These are phyloP conservation scores for Monilinia fructigena DNA, from an alignment of 2,329 filamentous ascomycete genomes.

Conservation along the genomic window DNA sequence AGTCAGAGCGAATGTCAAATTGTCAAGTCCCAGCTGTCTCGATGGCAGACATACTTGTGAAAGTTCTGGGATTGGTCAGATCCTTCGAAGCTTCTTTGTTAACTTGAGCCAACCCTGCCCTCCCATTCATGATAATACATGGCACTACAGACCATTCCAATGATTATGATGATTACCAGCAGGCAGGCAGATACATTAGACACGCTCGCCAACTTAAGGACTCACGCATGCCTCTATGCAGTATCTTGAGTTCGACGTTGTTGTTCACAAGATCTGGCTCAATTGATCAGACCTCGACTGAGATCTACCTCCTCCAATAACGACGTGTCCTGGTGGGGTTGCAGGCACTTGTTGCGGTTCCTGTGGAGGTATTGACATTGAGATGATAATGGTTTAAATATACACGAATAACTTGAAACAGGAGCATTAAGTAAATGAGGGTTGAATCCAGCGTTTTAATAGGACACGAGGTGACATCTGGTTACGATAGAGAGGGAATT, in stretches of 20 bases:
- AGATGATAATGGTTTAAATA: constrained; percentile 14
- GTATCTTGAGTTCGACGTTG: constrained; percentile 4
- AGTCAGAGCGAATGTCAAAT: constrained; percentile 8
- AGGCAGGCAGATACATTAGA: constrained; percentile 26
- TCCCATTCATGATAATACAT: constrained; percentile 34
- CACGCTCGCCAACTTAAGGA: constrained; percentile 27
- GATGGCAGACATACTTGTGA: constrained; percentile 31
- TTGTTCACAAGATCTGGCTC: constrained; percentile 22
- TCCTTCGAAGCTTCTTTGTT: constrained; percentile 1
- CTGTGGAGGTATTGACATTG: constrained; percentile 29
- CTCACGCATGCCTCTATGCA: constrained; percentile 10
- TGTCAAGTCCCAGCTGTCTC: constrained; percentile 25
- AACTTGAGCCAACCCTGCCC: constrained; percentile 34
- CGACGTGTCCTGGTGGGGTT: constrained; percentile 16
- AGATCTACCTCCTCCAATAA: constrained; percentile 23
- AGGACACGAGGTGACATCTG: constrained; percentile 29
- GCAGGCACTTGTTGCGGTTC: constrained; percentile 21
- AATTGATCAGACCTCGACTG: constrained; percentile 26
- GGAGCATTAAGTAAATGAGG: constrained; percentile 26
- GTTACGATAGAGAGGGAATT: constrained; percentile 5
- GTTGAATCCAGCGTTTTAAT: constrained; percentile 25
- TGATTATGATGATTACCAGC: constrained; percentile 28
- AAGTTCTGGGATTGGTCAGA: background rate
- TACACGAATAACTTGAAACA: constrained; percentile 24
- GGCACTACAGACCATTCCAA: constrained; percentile 34